phyloP scores from a whole-genome alignment of 2,329 filamentous ascomycete genomes.

The Aureobasidium sp. region DNA sequence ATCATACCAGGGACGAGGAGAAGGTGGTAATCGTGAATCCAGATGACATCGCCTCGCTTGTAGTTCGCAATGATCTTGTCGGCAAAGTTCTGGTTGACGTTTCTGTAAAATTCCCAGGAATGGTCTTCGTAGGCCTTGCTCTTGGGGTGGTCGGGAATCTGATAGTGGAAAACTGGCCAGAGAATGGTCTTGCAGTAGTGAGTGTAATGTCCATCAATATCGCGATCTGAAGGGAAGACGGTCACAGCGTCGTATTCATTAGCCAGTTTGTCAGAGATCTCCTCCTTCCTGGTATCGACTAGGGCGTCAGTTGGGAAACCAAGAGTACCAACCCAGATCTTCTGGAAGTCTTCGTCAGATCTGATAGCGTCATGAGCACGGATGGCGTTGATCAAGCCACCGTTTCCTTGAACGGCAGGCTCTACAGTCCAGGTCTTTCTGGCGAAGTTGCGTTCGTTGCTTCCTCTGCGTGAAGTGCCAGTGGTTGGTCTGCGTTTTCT shows the following conservation, averaged over 20 bases:
- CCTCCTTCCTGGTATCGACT: conserved; percentile 64
- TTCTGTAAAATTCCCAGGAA: conserved; percentile 91
- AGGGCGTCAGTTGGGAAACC: conserved; percentile 91
- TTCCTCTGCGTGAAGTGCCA: conserved; percentile 23
- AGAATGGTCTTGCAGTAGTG: conserved; percentile 98
- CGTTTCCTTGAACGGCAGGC: conserved; percentile 83
- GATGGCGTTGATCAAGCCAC: conserved; percentile 81
- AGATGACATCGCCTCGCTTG: conserved; percentile 87
- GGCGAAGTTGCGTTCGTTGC: conserved; percentile 48
- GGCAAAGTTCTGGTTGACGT: conserved; percentile 86
- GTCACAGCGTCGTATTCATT: conserved; percentile 75
- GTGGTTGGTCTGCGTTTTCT: conserved; percentile 6
- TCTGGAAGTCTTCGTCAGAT: conserved; percentile 60
- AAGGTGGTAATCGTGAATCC: conserved; percentile 94
- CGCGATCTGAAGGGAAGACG: conserved; percentile 81
- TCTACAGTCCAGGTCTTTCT: conserved; percentile 76
- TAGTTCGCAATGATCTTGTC: conserved; percentile 85
- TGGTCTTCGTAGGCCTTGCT: conserved; percentile 98
- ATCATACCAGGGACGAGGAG: conserved; percentile 84
- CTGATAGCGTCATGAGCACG: conserved; percentile 43
- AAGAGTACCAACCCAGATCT: conserved; percentile 84
- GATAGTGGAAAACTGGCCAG: conserved; percentile 97
- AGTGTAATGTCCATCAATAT: conserved; percentile 88
- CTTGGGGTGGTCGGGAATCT: conserved; percentile 95
- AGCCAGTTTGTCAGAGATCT: conserved; percentile 74